Conservation (phyloP, 1,284 basidiomycete species). For the Malassezia japonica region DNA sequence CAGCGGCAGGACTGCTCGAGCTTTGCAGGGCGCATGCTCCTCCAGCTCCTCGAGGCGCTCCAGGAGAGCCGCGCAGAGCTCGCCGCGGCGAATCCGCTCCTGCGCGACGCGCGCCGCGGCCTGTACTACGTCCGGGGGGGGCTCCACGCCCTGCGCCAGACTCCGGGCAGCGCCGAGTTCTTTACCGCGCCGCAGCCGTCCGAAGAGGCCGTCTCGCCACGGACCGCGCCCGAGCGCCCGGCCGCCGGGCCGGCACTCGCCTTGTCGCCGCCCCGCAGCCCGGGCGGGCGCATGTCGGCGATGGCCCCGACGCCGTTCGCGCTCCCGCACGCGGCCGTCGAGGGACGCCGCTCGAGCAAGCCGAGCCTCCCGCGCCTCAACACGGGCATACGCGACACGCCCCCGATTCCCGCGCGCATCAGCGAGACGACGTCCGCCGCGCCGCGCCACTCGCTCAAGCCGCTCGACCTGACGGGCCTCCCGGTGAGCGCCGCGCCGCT, state of each 20-base stretch:
- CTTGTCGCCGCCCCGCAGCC: too few relatives aligned
- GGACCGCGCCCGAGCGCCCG: too few relatives aligned
- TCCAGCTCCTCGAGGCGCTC: neutral
- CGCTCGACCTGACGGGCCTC: neutral
- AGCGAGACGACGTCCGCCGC: neutral
- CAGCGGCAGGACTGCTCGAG: neutral
- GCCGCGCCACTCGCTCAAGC: conserved; percentile 1
- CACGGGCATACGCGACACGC: neutral
- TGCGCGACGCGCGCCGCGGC: neutral
- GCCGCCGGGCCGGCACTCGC: too few relatives aligned
- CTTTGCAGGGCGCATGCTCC: conserved; percentile 5
- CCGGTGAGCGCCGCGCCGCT: neutral
- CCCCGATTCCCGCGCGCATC: neutral
- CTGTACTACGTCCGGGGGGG: conserved; percentile 10
- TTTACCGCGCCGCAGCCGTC: neutral
- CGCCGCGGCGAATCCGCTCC: neutral
- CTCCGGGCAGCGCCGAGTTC: neutral
- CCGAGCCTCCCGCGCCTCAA: neutral
- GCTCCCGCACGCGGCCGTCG: too few relatives aligned
- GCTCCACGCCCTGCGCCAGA: conserved; percentile 1
- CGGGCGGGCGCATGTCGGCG: too few relatives aligned
- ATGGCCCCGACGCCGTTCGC: too few relatives aligned
- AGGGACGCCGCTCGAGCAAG: neutral
- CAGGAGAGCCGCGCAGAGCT: neutral
- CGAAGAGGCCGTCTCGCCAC: too few relatives aligned